A percentile compares a stretch with the other conserved stretches of the same genome.
These are phyloP conservation scores for Mortierella sp. DNA, from an alignment of 371 early-diverging fungal species.

Conservation along the genomic window DNA sequence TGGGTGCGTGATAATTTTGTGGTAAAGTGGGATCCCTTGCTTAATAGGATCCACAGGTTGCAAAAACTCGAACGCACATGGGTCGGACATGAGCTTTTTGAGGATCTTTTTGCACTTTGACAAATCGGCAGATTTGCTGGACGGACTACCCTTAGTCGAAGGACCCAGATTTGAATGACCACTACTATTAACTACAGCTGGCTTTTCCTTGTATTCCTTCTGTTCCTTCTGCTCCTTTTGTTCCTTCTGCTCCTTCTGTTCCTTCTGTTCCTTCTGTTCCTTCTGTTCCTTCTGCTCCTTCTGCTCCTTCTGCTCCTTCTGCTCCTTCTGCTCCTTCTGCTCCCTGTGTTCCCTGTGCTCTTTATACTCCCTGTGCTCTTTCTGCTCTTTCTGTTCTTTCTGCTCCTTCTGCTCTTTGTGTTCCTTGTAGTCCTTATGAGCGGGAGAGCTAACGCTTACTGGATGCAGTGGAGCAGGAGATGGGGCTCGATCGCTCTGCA, in stretches of 20 bases:
- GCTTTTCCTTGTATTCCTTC: conserved; percentile 10
- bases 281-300: too few relatives aligned
- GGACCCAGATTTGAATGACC: neutral
- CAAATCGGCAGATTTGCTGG: conserved; percentile 28
- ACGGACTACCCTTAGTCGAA: conserved; percentile 13
- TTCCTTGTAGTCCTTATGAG: conserved; percentile 16
- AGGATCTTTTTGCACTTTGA: conserved; percentile 43
- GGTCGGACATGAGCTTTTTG: conserved; percentile 33
- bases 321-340: too few relatives aligned
- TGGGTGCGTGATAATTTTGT: conserved; percentile 89
- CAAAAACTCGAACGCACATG: conserved; percentile 45
- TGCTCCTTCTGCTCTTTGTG: too few relatives aligned
- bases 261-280: too few relatives aligned
- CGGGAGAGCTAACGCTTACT: neutral
- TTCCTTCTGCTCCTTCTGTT: too few relatives aligned
- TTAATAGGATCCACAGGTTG: conserved; percentile 74
- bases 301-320: too few relatives aligned
- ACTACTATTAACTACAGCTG: neutral
- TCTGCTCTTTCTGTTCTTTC: neutral
- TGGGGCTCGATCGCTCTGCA: conserved; percentile 1
- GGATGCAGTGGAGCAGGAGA: conserved; percentile 10
- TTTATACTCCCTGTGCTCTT: too few relatives aligned
- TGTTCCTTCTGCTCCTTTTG: too few relatives aligned
- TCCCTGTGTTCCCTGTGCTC: too few relatives aligned
- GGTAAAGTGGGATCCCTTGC: conserved; percentile 83